A percentile compares a stretch with the other conserved stretches of the same genome.
Conservation (phyloP, 495 filamentous ascomycete species). For the Hyaloscypha variabilis region DNA sequence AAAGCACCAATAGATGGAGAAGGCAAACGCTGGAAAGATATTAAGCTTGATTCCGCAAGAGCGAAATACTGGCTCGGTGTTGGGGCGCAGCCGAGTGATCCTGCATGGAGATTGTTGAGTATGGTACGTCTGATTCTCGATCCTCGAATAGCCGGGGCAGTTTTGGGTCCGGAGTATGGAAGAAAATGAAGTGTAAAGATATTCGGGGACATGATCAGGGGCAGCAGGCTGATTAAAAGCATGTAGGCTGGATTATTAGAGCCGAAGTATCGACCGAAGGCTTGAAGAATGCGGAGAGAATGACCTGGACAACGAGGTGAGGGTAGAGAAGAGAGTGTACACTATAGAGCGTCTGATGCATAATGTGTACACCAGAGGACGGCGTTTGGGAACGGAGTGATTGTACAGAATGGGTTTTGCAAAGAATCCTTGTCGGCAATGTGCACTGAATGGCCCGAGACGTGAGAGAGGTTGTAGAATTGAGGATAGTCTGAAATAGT, state of each 20-base stretch:
- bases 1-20: constrained; percentile 66
- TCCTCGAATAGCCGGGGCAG: neutral
- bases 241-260: constrained; percentile 51
- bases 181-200: constrained; percentile 1
- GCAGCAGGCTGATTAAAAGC: constrained; percentile 4
- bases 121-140: constrained; percentile 63
- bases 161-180: neutral
- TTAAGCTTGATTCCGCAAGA: constrained; percentile 77
- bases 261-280: constrained; percentile 40
- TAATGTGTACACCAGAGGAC: constrained; percentile 1
- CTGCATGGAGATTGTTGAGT: constrained; percentile 80
- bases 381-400: constrained; percentile 4
- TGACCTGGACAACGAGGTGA: neutral
- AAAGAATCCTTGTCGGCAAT: neutral
- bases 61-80: constrained; percentile 97
- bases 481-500: too few relatives aligned
- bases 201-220: neutral
- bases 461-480: too few relatives aligned
- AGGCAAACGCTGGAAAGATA: constrained; percentile 79
- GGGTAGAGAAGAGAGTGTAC: neutral
- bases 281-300: neutral
- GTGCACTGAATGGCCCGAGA: too few relatives aligned
- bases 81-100: constrained; percentile 89
- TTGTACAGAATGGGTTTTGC: neutral
- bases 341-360: constrained; percentile 2